Base-by-base conservation (phyloP, 2,329 filamentous ascomycete genomes). In the Xylariaceae sp. region DNA sequence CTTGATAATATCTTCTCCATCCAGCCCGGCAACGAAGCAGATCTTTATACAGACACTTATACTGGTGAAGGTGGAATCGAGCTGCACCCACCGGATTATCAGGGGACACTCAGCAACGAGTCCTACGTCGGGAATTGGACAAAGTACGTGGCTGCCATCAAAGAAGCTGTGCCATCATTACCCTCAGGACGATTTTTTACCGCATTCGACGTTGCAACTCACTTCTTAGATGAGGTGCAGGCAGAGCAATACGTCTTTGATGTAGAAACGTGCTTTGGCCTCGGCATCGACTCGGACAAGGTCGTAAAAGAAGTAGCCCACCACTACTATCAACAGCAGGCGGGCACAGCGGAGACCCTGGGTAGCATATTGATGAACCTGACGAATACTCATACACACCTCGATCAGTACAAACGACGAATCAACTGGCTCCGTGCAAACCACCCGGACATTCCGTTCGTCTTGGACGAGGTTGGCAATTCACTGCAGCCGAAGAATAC, bases 91-190 rank as follows among this genome's bases (percentile, higher is more conserved):
- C 67, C 68, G 4, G 50, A 59, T 9, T 70, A 63, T 46, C 67
- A 68, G 44, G 66, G 65, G n/a, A 61, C 31, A 1, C 57, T 67
- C n/a, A 51, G 42, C 38, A 70, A 69, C 46, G 59, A 61, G 48
- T 61, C 66, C 1, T 70, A 70, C 42, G 66, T 69, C 11, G 61
- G 62, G 5, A 69, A 68, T 47, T 71, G 61, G 57, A 67, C 67
- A 1, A 54, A 57, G 27, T 69, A 69, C 46, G 63, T 62, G 14
- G 54, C 59, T 3, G 64, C 63, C 17, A 64, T 70, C 35, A 39
- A 57, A 15, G 56, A 58, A 2, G 62, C 54, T 1, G 54, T 69
- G 12, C 42, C 44, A 0, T 42, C 55, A 2, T 15, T 67, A 14
- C 61, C 66, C 0, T 18, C 57, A 1, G 61, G 57, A 6, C 64